These are phyloP conservation scores for Podaxis sp. DNA, from an alignment of 768 basidiomycete genomes.

Conservation along the genomic window DNA sequence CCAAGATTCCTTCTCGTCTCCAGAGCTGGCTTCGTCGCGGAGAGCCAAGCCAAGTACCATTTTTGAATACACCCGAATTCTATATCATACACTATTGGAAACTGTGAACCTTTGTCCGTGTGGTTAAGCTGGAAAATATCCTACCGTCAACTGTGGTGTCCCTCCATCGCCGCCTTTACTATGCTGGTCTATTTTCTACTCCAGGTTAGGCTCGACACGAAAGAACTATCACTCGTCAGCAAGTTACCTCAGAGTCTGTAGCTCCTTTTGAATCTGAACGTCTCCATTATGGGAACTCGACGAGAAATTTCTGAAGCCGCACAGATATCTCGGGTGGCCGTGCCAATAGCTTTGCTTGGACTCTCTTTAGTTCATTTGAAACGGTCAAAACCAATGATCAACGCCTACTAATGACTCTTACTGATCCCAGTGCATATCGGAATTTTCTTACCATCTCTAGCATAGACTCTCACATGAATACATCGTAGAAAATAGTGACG, in stretches of 20 bases:
- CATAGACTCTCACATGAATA: background rate
- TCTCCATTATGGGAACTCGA: background rate
- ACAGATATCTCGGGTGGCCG: background rate
- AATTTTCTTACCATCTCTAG: background rate
- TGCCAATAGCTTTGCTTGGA: background rate
- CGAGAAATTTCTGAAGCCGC: background rate
- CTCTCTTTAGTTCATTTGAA: background rate
- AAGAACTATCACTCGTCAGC: background rate
- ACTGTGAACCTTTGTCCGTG: background rate
- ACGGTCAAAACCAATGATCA: background rate
- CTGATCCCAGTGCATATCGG: background rate
- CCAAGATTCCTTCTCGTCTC: too few relatives aligned
- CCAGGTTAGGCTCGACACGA: background rate
- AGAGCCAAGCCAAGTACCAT: too few relatives aligned
- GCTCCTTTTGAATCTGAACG: background rate
- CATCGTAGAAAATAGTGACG: background rate
- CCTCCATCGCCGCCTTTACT: background rate
- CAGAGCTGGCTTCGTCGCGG: too few relatives aligned
- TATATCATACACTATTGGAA: too few relatives aligned
- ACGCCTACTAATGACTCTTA: background rate
- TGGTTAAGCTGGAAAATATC: background rate
- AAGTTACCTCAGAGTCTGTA: background rate
- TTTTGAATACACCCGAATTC: too few relatives aligned
- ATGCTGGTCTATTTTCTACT: background rate
- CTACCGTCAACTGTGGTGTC: background rate